These are phyloP conservation scores for Trypanosoma boissoni DNA, from an alignment of 208 protist species.

Conservation along the genomic window DNA sequence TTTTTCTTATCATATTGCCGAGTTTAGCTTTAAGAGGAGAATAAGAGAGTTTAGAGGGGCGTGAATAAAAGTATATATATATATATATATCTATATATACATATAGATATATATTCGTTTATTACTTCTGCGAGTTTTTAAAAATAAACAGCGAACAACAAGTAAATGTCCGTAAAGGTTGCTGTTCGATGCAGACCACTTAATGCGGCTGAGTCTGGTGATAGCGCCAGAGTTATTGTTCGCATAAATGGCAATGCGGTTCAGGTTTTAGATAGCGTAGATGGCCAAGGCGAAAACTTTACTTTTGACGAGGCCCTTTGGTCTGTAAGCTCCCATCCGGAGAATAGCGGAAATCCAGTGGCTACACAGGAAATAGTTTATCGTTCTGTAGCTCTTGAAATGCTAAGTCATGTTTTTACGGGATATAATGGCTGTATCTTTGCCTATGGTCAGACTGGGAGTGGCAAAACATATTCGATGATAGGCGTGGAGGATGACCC, in stretches of 20 bases:
- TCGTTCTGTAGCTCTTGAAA: constrained; percentile 43
- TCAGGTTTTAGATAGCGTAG: constrained; percentile 35
- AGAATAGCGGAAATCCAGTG: constrained; percentile 36
- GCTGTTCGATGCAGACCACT: constrained; percentile 69
- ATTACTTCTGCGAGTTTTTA: too few species aligned
- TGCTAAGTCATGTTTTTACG: constrained; percentile 59
- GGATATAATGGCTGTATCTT: constrained; percentile 90
- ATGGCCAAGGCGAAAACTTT: constrained; percentile 44
- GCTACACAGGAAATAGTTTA: constrained; percentile 67
- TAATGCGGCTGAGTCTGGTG: constrained; percentile 46
- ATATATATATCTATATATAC: constrained; percentile 12
- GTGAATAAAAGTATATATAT: neutral
- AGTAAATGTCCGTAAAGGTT: constrained; percentile 81
- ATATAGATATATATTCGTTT: constrained; percentile 10
- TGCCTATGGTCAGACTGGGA: constrained; percentile 88
- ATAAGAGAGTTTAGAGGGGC: neutral
- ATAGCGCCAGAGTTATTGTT: constrained; percentile 43
- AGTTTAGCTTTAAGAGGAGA: constrained; percentile 3
- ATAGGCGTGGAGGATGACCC: constrained; percentile 45
- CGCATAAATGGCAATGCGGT: constrained; percentile 70
- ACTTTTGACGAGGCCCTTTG: constrained; percentile 75
- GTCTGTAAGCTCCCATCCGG: constrained; percentile 35
- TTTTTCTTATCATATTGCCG: neutral
- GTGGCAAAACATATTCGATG: constrained; percentile 87
- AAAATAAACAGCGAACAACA: too few species aligned